Evolutionary conservation across 495 filamentous ascomycete species (phyloP).

Genomic region (Evansstolkia leycettana): DNA sequence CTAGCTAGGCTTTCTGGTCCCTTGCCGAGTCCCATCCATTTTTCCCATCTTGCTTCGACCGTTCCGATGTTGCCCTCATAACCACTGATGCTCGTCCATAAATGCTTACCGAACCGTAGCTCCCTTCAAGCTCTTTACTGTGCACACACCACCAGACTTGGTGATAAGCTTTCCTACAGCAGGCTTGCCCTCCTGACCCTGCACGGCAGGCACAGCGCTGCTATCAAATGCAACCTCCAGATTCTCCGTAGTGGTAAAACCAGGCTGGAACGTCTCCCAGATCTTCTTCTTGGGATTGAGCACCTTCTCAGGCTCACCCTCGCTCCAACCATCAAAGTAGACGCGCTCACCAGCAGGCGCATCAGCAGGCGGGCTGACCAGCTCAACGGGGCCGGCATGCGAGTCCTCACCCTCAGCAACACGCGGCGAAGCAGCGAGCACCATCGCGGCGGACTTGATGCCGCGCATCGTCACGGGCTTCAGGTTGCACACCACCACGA

Average conservation of each 20-base stretch:
- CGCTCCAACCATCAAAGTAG: constrained; percentile 82
- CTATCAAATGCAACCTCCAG: constrained; percentile 72
- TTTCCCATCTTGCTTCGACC: no score
- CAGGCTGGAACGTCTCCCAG: constrained; percentile 91
- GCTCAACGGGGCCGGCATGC: constrained; percentile 84
- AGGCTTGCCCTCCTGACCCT: constrained; percentile 48
- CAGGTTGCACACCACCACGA: constrained; percentile 89
- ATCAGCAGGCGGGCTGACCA: constrained; percentile 75
- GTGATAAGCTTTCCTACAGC: constrained; percentile 58
- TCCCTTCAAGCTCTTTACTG: constrained; percentile 57
- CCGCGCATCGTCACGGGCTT: constrained; percentile 99
- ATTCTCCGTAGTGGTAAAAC: constrained; percentile 72
- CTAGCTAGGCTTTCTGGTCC: no score
- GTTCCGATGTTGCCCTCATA: no score
- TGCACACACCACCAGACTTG: constrained; percentile 59
- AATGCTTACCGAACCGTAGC: constrained; percentile 55
- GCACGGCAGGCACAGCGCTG: constrained; percentile 44
- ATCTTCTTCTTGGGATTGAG: constrained; percentile 99
- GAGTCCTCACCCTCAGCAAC: constrained; percentile 65
- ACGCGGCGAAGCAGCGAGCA: constrained; percentile 81
- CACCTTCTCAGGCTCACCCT: constrained; percentile 76
- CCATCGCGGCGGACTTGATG: constrained; percentile 92
- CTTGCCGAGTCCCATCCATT: no score
- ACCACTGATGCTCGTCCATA: no score
- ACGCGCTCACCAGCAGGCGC: constrained; percentile 74